Evolutionary conservation across 371 early-diverging fungal species (phyloP).

Genomic region (Apophysomyces variabilis): DNA sequence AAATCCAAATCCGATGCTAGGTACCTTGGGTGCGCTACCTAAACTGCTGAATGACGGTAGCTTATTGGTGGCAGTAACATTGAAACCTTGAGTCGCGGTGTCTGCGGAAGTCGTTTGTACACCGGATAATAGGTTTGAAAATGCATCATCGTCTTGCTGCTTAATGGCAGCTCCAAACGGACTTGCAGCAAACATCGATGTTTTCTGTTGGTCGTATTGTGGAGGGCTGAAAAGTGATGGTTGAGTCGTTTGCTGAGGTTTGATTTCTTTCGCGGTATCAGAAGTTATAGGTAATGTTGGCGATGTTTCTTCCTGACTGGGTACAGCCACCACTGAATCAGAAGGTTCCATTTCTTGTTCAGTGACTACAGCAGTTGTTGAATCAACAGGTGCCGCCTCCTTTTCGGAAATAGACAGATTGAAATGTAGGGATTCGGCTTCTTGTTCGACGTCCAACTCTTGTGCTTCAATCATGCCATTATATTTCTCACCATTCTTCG

Average conservation of each 20-base stretch:
- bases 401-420: conserved; percentile 4
- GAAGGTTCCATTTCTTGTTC: neutral
- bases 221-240: conserved; percentile 1
- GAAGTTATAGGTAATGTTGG: no score
- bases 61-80: neutral
- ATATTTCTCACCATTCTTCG: conserved; percentile 35
- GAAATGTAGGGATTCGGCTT: neutral
- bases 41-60: conserved; percentile 8
- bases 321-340: no score
- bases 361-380: conserved; percentile 7
- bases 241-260: conserved; percentile 15
- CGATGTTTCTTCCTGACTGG: no score
- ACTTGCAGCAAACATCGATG: conserved; percentile 19
- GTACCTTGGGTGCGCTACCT: neutral
- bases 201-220: neutral
- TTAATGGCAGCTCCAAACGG: conserved; percentile 32
- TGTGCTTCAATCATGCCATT: conserved; percentile 24
- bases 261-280: no score
- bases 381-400: conserved; percentile 5
- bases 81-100: neutral
- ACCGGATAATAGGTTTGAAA: conserved; percentile 6
- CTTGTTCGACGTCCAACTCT: conserved; percentile 12
- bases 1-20: conserved; percentile 4
- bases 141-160: conserved; percentile 6
- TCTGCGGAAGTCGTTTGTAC: conserved; percentile 1